Evolutionary conservation across 2,329 filamentous ascomycete genomes (phyloP), one percentile per base, ranked within the genome.

Genomic region (Diaporthe caulivora): DNA sequence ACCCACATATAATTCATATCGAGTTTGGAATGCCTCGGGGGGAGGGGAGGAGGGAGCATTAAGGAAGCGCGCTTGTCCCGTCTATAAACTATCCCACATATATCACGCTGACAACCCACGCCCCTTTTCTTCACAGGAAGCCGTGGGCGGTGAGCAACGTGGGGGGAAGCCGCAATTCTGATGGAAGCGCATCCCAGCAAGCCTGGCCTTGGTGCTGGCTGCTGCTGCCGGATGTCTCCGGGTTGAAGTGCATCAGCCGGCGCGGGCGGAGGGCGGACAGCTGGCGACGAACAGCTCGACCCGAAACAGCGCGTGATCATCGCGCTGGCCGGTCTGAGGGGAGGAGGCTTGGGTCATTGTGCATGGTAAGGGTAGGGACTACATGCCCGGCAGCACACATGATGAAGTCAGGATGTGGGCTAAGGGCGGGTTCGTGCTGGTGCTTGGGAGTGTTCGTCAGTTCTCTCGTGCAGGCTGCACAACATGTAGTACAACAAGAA

Each of bases 11-110:
- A 34, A 34, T 34, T 34, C 34, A 34, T 5, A 34, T 34, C 9
- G 34, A 34, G 5, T 5, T 34, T 9, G 34, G 34, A 34, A 9
- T 5, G 34, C 34, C 34, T 24, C 6, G 9, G n/a, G 5, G 3
- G 8, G 31, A 34, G 31, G 55, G 31, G 4, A 4, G 31, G 11
- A 37, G 37, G 8, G 2, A 10, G 37, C 2, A 10, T 40, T 40
- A 18, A 1, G 24, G 21, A 53, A 51, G 31, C 62, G 62, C 62
- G 62, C 62, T 67, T 67, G 44, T 67, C 62, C 21, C 62, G 44
- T 64, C 40, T 49, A 13, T 18, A 31, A 31, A n/a, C 8, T 31
- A 29, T 31, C 18, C 42, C 18, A 26, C 18, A 24, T 62, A 49
- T 24, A 29, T 44, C 37, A 44, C 17, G 42, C 21, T 40, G 42